Conservation (phyloP, 768 basidiomycete genomes). For the Trametes gibbosa region DNA sequence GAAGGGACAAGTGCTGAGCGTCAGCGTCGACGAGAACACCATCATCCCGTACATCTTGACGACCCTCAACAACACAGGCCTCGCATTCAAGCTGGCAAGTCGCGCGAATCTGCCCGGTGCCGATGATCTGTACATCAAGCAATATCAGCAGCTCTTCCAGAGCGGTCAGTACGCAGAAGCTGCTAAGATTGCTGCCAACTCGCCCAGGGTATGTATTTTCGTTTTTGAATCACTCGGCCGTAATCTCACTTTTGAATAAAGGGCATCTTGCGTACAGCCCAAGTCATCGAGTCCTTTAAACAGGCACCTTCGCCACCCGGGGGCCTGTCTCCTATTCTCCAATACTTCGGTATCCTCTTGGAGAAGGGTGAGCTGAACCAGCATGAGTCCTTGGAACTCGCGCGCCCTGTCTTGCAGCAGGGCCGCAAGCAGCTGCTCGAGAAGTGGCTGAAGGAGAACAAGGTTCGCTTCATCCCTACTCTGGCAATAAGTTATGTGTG, state of each 20-base stretch:
- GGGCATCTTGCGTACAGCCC: slow-evolving; percentile 92
- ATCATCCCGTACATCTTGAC: slow-evolving; percentile 93
- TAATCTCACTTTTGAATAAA: slow-evolving; percentile 28
- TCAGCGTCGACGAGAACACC: slow-evolving; percentile 94
- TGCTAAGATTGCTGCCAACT: slow-evolving; percentile 97
- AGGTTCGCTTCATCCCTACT: slow-evolving; percentile 48
- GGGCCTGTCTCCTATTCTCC: slow-evolving; percentile 90
- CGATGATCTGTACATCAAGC: slow-evolving; percentile 92
- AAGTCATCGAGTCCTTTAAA: slow-evolving; percentile 98
- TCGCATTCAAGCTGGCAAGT: slow-evolving; percentile 96
- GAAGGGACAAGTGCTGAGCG: slow-evolving; percentile 97
- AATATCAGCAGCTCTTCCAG: slow-evolving; percentile 90
- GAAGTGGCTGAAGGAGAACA: slow-evolving; percentile 99
- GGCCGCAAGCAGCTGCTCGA: slow-evolving; percentile 95
- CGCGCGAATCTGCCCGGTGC: slow-evolving; percentile 96
- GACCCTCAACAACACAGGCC: slow-evolving; percentile 94
- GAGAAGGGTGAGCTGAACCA: slow-evolving; percentile 99
- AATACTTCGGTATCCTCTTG: slow-evolving; percentile 97
- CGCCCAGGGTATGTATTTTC: slow-evolving; percentile 62
- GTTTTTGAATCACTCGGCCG: neutral
- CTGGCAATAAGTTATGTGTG: neutral
- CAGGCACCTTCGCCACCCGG: slow-evolving; percentile 87
- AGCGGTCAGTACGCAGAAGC: slow-evolving; percentile 89
- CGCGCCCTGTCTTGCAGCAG: slow-evolving; percentile 92
- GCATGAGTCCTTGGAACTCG: slow-evolving; percentile 91